A percentile compares a stretch with the other conserved stretches of the same genome.
These are phyloP conservation scores for Fusarium equiseti DNA, from an alignment of 2,329 filamentous ascomycete genomes.

Conservation along the genomic window DNA sequence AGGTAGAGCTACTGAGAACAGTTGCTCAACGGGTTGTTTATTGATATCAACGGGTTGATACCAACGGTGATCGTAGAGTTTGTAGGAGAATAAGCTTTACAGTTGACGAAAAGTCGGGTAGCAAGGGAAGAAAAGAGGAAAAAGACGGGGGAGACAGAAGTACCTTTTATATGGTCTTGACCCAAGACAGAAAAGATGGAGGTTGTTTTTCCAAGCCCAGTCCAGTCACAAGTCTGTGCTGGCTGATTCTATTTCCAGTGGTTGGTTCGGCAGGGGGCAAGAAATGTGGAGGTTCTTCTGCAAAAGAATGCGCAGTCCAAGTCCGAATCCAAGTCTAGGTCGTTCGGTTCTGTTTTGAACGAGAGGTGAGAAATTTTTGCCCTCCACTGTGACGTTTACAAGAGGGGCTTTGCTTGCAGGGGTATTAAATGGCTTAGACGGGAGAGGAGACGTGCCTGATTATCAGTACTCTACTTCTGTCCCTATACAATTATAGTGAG, in stretches of 20 bases:
- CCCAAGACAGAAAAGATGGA: constrained; percentile 10
- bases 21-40: constrained; percentile 10
- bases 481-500: neutral
- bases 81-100: no score
- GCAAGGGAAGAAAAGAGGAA: neutral
- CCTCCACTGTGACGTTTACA: constrained; percentile 47
- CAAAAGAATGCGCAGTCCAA: neutral
- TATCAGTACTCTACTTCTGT: neutral
- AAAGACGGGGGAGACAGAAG: constrained; percentile 7
- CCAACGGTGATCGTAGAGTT: neutral
- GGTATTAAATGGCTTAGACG: constrained; percentile 23
- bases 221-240: constrained; percentile 19
- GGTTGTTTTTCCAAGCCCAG: neutral
- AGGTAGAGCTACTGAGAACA: constrained; percentile 17
- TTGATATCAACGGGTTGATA: constrained; percentile 6
- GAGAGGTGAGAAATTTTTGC: constrained; percentile 37
- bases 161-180: constrained; percentile 36
- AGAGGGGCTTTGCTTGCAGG: constrained; percentile 32
- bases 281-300: constrained; percentile 27
- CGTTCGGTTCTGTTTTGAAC: neutral
- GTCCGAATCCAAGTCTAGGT: neutral
- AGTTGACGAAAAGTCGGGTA: neutral
- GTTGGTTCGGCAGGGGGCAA: constrained; percentile 16
- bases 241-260: constrained; percentile 21
- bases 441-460: neutral